A percentile compares a stretch with the other conserved stretches of the same genome.
Evolutionary conservation across 768 basidiomycete genomes (phyloP).

Genomic region (Lyophyllum shimeji): DNA sequence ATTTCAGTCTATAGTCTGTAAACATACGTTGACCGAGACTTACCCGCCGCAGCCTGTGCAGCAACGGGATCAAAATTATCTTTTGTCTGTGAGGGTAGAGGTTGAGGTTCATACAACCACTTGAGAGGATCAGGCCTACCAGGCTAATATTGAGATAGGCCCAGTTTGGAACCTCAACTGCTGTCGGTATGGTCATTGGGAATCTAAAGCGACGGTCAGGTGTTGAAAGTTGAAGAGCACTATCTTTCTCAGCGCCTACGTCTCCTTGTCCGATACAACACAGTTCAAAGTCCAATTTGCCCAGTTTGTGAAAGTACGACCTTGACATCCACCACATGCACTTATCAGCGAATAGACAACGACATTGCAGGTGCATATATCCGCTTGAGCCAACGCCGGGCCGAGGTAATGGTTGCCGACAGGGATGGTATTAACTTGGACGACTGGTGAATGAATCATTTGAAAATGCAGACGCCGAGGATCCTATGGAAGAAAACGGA

Average conservation of each 20-base stretch:
- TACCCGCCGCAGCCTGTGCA: slow-evolving; percentile 25
- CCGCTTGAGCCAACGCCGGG: slow-evolving; percentile 32
- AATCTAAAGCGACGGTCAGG: slow-evolving; percentile 33
- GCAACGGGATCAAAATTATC: slow-evolving; percentile 33
- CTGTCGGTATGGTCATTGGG: slow-evolving; percentile 39
- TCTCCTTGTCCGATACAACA: slow-evolving; percentile 27
- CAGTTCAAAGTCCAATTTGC: slow-evolving; percentile 38
- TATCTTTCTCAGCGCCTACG: slow-evolving; percentile 22
- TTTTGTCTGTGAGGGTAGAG: slow-evolving; percentile 23
- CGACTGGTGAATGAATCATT: slow-evolving; percentile 26
- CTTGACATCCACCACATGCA: slow-evolving; percentile 63
- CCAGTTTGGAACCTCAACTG: slow-evolving; percentile 52
- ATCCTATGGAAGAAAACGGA: slow-evolving; percentile 20
- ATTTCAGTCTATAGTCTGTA: not conserved
- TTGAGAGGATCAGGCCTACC: slow-evolving; percentile 19
- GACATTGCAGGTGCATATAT: slow-evolving; percentile 53
- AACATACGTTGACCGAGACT: not conserved
- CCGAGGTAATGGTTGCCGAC: slow-evolving; percentile 38
- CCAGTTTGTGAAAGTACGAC: slow-evolving; percentile 38
- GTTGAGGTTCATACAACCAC: not conserved
- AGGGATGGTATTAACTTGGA: slow-evolving; percentile 38
- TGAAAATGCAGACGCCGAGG: slow-evolving; percentile 1
- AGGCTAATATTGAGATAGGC: slow-evolving; percentile 52
- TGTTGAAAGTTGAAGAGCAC: not conserved
- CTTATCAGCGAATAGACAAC: slow-evolving; percentile 57